Evolutionary conservation across 352 stramenopile species (phyloP), one percentile per base, ranked within the genome.

Genomic region (Globisporangium middletonii): DNA sequence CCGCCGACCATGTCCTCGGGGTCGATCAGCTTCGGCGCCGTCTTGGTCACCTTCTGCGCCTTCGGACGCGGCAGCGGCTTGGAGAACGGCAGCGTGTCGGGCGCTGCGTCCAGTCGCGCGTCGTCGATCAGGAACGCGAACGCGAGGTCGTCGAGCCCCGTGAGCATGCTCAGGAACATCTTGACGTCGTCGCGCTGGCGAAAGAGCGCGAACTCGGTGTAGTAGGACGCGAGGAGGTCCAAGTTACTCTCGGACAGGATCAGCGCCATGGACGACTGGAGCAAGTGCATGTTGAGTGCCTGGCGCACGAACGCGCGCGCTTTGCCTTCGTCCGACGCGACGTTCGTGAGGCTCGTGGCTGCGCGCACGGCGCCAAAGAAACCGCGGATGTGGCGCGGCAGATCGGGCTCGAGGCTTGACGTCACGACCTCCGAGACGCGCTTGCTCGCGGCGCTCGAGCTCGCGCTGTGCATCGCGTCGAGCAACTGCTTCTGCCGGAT

Each of bases 101-200:
- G 79, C 18, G 66, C 59, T 13, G 72, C 54, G 55, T 94, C 84
- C 5, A 94, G 64, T 12, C 84, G 81, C 42, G 65, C 49, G 53
- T 92, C 84, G 58, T 94, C 83, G 35, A 94, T 86, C 12, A 84
- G 60, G 57, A 94, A 94, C 1, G 80, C 79, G 60, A 94, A 94
- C n/a, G 69, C 66, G 13, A 91, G 73, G 13, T 73, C 65, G 57
- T 94, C 83, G 3, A 94, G 65, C 4, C 72, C 71, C 1, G 78
- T 63, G 6, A 94, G 63, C 27, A 94, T 67, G 53, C 75, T 74
- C 18, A 89, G 60, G 53, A 93, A 90, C 55, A 90, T 79, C 52
- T 84, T 83, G 37, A 85, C 74, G 55, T 93, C 80, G 52, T 93
- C 81, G 47, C 81, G 73, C 48, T 92, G 79, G 15, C 83, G 81